phyloP scores from a whole-genome alignment of 2,329 filamentous ascomycete species.

The Elsinoe ampelina region DNA sequence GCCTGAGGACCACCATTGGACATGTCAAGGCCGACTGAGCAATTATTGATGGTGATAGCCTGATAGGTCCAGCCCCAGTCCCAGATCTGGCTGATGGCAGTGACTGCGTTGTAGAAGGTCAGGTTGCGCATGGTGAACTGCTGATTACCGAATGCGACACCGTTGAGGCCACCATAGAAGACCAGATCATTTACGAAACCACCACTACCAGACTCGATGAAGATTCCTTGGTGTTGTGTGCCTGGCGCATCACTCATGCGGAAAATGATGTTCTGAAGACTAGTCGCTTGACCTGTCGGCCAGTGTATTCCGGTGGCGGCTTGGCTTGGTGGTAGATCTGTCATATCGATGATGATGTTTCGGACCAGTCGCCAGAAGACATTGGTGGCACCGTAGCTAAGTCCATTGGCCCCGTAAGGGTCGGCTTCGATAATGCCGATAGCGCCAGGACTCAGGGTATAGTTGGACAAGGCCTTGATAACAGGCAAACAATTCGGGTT shows the following conservation, averaged over 20 bases:
- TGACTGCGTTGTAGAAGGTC: conserved; percentile 71
- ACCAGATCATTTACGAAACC: conserved; percentile 74
- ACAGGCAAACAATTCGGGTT: conserved; percentile 15
- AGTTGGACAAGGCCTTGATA: conserved; percentile 22
- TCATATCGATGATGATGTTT: conserved; percentile 48
- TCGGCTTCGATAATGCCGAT: conserved; percentile 25
- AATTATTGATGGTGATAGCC: conserved; percentile 30
- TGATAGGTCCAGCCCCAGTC: conserved; percentile 50
- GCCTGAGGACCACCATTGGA: conserved; percentile 31
- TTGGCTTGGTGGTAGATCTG: conserved; percentile 17
- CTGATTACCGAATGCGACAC: conserved; percentile 73
- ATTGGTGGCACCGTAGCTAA: conserved; percentile 29
- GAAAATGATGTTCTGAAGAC: conserved; percentile 45
- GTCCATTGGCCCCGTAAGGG: conserved; percentile 23
- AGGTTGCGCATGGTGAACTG: conserved; percentile 80
- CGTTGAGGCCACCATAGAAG: conserved; percentile 72
- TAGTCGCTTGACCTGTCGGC: conserved; percentile 56
- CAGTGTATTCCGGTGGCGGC: conserved; percentile 51
- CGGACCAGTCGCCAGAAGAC: conserved; percentile 48
- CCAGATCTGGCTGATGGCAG: conserved; percentile 83
- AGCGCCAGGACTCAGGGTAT: conserved; percentile 35
- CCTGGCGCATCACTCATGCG: background rate
- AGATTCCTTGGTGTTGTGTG: conserved; percentile 38
- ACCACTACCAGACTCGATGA: conserved; percentile 54
- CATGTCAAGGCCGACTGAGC: conserved; percentile 45